Percentiles rank a stretch among this genome's conserved stretches.
phyloP scores from a whole-genome alignment of 176 grass and related monocot species.

The Phragmites australis region DNA sequence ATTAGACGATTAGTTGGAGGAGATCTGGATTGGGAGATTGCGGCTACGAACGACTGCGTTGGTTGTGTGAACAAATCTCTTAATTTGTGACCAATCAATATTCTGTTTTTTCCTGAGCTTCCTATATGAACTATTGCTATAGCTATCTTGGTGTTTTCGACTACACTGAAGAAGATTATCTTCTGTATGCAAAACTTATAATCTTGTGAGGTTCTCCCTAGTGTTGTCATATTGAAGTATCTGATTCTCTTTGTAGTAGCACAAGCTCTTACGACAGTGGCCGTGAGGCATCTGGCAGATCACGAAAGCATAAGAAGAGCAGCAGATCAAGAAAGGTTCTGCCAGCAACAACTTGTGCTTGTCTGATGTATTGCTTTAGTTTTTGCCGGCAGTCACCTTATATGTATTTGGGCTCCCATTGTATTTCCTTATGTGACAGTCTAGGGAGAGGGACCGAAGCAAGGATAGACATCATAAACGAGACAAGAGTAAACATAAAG shows the following conservation, averaged over 20 bases:
- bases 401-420: not conserved
- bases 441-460: constrained; percentile 60
- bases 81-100: not conserved
- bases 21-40: not conserved
- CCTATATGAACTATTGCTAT: constrained; percentile 1
- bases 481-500: constrained; percentile 58
- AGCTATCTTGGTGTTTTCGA: not conserved
- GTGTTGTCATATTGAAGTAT: not conserved
- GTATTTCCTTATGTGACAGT: constrained; percentile 29
- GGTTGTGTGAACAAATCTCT: not conserved
- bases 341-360: not conserved
- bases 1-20: constrained; percentile 9
- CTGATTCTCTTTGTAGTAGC: constrained; percentile 37
- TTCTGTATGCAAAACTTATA: not conserved
- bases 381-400: not conserved
- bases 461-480: constrained; percentile 57
- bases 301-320: constrained; percentile 65
- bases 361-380: constrained; percentile 11
- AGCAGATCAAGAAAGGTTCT: constrained; percentile 69
- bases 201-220: not conserved
- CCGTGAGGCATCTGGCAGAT: constrained; percentile 45
- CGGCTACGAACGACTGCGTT: not conserved
- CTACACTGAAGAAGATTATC: not conserved
- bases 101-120: not conserved
- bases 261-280: constrained; percentile 57